Evolutionary conservation across 1,284 basidiomycete species (phyloP), one percentile per base, ranked within the genome.

Genomic region (Ceratobasidium theobromae): DNA sequence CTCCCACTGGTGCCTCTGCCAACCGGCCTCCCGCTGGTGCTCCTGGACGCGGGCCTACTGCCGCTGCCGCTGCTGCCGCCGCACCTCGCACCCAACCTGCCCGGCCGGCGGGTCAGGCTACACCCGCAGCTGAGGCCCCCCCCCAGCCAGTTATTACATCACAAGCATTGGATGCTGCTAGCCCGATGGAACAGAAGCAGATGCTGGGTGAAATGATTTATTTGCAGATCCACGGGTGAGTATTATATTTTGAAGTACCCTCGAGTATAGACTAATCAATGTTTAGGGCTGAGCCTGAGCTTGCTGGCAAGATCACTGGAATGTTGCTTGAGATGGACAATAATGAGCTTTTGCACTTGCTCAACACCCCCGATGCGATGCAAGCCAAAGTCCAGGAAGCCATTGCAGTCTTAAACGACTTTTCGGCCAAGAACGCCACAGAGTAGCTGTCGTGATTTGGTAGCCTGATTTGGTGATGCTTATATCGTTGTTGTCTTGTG

Each of bases 241-340:
- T 86, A 66, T 66, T 25, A 23, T 28, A 45, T 25, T 45, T 43
- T 32, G 0, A 30, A 21, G 16, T 40, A 21, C 41, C 68, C 27
- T 57, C 58, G 40, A 65, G 71, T 68, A 69, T n/a, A 28, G 71
- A 66, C 27, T 46, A 30, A 53, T 28, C 46, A 54, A 70, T 72
- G 52, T 66, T 65, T 72, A 77, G 75, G 52, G 74, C 76, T 52
- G 78, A 82, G 73, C 91, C 93, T 66, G 93, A 95, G 43, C 82
- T 96, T 73, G 93, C 95, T 69, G 95, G 95, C 71, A 97, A 98
- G 84, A 97, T 98, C 77, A 98, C 95, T 66, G 95, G 74, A 64
- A 96, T 97, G 94, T 81, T 97, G 72, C 85, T 96, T 71, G 95
- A 98, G 85, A 97, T 98, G 93, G 94, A 97, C 78, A 95, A 95